phyloP scores from a whole-genome alignment of 2,329 filamentous ascomycete genomes.

The Colletotrichum somersetense region DNA sequence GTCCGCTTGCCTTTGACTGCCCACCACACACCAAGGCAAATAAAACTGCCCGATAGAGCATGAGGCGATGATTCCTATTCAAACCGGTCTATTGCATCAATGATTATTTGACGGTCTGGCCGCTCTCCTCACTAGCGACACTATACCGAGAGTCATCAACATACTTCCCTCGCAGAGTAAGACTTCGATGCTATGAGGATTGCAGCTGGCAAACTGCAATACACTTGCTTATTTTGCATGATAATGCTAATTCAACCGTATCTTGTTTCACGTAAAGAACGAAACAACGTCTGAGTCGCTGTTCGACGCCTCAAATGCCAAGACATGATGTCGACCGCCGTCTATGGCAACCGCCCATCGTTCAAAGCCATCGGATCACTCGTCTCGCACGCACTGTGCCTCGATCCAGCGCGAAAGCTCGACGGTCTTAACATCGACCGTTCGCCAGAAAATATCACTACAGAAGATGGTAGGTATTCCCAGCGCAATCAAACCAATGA shows the following conservation, averaged over 20 bases:
- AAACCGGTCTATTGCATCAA: neutral
- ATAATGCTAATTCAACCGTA: neutral
- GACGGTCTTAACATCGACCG: constrained; percentile 62
- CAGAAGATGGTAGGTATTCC: constrained; percentile 62
- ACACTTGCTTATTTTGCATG: neutral
- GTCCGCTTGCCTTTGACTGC: no score
- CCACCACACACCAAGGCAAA: neutral
- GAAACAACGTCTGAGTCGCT: neutral
- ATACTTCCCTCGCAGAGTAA: neutral
- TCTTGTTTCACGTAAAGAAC: neutral
- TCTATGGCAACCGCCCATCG: neutral
- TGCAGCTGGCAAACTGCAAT: neutral
- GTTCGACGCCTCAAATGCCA: constrained; percentile 4
- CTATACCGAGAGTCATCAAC: neutral
- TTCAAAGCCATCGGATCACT: neutral
- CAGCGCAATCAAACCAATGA: constrained; percentile 53
- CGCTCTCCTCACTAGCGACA: neutral
- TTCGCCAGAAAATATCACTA: constrained; percentile 71
- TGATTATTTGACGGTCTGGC: neutral
- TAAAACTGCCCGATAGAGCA: neutral
- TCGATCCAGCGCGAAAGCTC: constrained; percentile 64
- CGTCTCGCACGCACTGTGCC: constrained; percentile 39
- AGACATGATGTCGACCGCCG: constrained; percentile 7
- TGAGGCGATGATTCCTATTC: neutral
- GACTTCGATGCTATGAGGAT: neutral